Conservation (phyloP, 495 filamentous ascomycete species). For the Chaetomium fimeti region DNA sequence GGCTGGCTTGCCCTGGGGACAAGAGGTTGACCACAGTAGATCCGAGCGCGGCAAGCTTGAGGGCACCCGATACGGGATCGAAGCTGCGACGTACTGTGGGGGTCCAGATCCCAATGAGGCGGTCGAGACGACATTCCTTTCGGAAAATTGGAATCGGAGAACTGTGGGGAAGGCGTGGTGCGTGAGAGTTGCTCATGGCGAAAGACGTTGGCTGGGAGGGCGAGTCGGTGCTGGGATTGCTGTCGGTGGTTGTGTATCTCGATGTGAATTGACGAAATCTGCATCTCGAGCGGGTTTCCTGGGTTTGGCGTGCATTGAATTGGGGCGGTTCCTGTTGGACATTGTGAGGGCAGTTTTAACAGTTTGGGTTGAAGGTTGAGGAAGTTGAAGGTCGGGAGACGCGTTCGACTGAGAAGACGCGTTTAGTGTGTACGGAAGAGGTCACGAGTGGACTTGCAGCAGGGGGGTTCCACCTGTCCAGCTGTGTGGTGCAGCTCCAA, state of each 20-base stretch:
- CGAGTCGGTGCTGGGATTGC: conserved; percentile 12
- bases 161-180: conserved; percentile 68
- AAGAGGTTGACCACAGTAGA: conserved; percentile 27
- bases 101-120: conserved; percentile 35
- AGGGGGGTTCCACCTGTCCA: no score
- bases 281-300: conserved; percentile 23
- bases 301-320: conserved; percentile 11
- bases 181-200: conserved; percentile 44
- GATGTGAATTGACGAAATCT: conserved; percentile 20
- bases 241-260: conserved; percentile 26
- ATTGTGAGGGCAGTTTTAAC: conserved; percentile 27
- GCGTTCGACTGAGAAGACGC: conserved; percentile 10
- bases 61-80: conserved; percentile 41
- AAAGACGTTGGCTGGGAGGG: conserved; percentile 36
- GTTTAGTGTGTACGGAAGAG: no score
- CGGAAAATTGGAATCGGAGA: conserved; percentile 63
- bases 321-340: conserved; percentile 22
- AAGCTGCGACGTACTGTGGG: conserved; percentile 42
- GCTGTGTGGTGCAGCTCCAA: no score
- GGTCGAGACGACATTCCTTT: conserved; percentile 56
- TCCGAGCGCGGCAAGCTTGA: conserved; percentile 39
- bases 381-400: background rate
- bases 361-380: conserved; percentile 17
- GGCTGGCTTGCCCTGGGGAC: conserved; percentile 30
- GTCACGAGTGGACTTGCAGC: no score